Percentiles rank a stretch among this genome's conserved stretches.
Evolutionary conservation across 2,329 filamentous ascomycete genomes (phyloP).

Genomic region (Aspergillus sp.): DNA sequence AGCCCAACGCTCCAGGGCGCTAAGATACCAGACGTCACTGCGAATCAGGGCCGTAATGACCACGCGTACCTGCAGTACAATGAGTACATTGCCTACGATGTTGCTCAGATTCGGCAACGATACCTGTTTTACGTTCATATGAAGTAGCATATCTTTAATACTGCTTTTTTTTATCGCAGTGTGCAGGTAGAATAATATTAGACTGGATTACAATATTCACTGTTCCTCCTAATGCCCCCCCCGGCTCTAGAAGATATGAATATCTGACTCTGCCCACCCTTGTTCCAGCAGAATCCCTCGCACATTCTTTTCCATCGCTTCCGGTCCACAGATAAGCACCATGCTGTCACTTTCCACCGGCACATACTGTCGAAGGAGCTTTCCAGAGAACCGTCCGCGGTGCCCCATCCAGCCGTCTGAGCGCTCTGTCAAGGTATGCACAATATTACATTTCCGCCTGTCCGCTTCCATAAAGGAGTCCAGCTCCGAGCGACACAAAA

Average conservation of each 20-base stretch:
- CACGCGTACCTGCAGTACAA: constrained; percentile 24
- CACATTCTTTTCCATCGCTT: constrained; percentile 60
- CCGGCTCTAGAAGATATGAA: constrained; percentile 70
- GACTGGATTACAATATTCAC: too few relatives aligned
- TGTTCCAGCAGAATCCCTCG: constrained; percentile 47
- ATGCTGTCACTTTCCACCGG: constrained; percentile 44
- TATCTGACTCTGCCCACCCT: constrained; percentile 63
- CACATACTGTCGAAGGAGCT: constrained; percentile 52
- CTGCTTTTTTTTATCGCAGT: too few relatives aligned
- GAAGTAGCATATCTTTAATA: constrained; percentile 10
- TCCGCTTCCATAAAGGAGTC: constrained; percentile 52
- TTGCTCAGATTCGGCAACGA: constrained; percentile 38
- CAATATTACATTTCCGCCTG: constrained; percentile 47
- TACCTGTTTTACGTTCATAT: constrained; percentile 39
- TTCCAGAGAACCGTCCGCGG: constrained; percentile 56
- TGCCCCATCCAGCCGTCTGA: constrained; percentile 57
- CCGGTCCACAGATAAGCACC: constrained; percentile 72
- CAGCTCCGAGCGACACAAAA: constrained; percentile 67
- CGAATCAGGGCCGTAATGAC: neutral
- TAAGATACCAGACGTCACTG: constrained; percentile 44
- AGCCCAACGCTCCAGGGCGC: constrained; percentile 58
- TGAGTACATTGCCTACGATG: constrained; percentile 43
- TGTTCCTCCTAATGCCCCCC: too few relatives aligned
- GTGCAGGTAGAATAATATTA: too few relatives aligned
- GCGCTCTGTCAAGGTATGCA: constrained; percentile 61